Percentiles rank a stretch among this genome's conserved stretches.
These are phyloP conservation scores for Termitomyces sp. DNA, from an alignment of 1,284 basidiomycete genomes.

Conservation along the genomic window DNA sequence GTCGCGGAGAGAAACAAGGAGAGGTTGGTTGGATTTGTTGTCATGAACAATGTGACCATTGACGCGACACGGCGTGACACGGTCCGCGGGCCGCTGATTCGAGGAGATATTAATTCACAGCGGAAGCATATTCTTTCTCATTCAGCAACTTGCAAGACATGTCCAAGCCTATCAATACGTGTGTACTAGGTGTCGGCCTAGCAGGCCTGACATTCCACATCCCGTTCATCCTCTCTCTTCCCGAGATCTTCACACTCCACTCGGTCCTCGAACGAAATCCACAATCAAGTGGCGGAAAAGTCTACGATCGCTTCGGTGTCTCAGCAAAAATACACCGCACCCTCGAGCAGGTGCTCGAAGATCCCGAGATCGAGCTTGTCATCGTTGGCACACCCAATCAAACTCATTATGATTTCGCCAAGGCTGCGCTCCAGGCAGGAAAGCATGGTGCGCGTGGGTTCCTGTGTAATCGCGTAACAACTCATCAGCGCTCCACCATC, in stretches of 20 bases:
- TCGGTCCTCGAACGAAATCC: conserved; percentile 63
- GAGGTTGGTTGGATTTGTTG: background rate
- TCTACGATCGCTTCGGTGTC: conserved; percentile 59
- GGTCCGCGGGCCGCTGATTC: background rate
- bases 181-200: conserved; percentile 73
- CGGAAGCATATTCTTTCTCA: background rate
- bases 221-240: conserved; percentile 74
- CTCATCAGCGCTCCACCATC: background rate
- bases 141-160: conserved; percentile 17
- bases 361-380: conserved; percentile 60
- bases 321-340: conserved; percentile 50
- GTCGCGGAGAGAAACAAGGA: conserved; percentile 20
- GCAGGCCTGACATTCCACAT: conserved; percentile 74
- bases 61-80: conserved; percentile 15
- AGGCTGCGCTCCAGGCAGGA: conserved; percentile 61
- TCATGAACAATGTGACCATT: conserved; percentile 6
- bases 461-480: background rate
- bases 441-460: conserved; percentile 62
- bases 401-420: conserved; percentile 73
- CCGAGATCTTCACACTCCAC: conserved; percentile 66
- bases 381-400: conserved; percentile 77
- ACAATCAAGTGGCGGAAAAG: conserved; percentile 52
- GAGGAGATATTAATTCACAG: background rate
- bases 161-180: conserved; percentile 56
- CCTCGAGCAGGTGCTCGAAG: conserved; percentile 52